phyloP scores from a whole-genome alignment of 148 eudicot genomes.

The Euryodendron excelsum region DNA sequence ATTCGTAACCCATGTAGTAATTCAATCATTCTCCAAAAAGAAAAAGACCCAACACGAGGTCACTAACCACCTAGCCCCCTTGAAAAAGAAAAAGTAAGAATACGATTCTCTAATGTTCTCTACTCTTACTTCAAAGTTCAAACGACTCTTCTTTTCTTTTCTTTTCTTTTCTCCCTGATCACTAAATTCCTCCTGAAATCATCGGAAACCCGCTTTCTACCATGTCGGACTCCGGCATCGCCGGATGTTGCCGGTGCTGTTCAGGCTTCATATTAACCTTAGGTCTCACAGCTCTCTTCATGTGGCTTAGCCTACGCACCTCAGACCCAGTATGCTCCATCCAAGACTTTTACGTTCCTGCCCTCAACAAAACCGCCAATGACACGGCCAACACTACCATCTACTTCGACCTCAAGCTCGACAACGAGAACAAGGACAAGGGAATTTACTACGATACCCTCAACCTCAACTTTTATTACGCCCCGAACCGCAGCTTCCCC shows the following conservation, averaged over 20 bases:
- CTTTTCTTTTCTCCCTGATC: not conserved
- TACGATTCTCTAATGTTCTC: too few species aligned
- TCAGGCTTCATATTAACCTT: slow-evolving; percentile 46
- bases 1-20: too few species aligned
- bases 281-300: slow-evolving; percentile 56
- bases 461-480: slow-evolving; percentile 42
- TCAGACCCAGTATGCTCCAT: slow-evolving; percentile 57
- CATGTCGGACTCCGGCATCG: slow-evolving; percentile 14
- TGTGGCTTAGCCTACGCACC: slow-evolving; percentile 66
- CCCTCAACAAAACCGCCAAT: slow-evolving; percentile 50
- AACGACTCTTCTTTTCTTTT: too few species aligned
- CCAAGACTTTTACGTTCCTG: slow-evolving; percentile 50
- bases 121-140: too few species aligned
- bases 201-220: not conserved
- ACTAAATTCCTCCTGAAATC: not conserved
- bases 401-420: slow-evolving; percentile 57
- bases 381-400: slow-evolving; percentile 28
- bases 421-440: slow-evolving; percentile 53
- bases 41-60: too few species aligned
- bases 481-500: slow-evolving; percentile 11
- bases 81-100: too few species aligned
- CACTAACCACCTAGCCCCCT: too few species aligned
- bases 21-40: too few species aligned
- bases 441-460: slow-evolving; percentile 52
- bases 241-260: slow-evolving; percentile 45